phyloP scores from a whole-genome alignment of 106 monocot species.

The Alisma plantagoaquatica region DNA sequence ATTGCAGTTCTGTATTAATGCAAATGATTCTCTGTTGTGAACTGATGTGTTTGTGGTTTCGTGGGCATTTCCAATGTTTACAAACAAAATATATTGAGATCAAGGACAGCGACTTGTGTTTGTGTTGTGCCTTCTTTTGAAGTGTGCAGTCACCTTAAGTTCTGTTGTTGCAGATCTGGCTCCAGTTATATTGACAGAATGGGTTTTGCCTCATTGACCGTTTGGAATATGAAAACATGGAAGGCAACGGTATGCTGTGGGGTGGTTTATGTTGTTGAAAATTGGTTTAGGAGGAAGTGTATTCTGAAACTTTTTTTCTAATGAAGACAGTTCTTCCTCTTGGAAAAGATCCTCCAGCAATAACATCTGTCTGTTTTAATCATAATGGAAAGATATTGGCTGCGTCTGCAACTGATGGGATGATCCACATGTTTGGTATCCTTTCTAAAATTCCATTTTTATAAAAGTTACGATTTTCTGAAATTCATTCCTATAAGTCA shows the following conservation, averaged over 20 bases:
- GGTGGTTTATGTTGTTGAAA: background rate
- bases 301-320: conserved; percentile 18
- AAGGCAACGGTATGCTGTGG: conserved; percentile 47
- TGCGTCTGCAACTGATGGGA: conserved; percentile 86
- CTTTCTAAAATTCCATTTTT: conserved; percentile 17
- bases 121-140: no score
- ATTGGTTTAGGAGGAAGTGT: background rate
- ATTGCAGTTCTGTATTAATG: no score
- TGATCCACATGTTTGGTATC: conserved; percentile 99
- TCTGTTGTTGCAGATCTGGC: conserved; percentile 35
- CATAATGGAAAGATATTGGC: conserved; percentile 99
- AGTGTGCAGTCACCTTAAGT: no score
- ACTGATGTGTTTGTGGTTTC: no score
- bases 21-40: no score
- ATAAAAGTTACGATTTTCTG: no score
- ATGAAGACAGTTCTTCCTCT: conserved; percentile 85
- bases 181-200: conserved; percentile 46
- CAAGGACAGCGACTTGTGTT: no score
- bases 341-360: conserved; percentile 95
- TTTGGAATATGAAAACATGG: conserved; percentile 94
- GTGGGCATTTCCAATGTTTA: no score
- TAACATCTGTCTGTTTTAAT: conserved; percentile 87
- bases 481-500: no score
- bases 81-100: no score
- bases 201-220: conserved; percentile 83